Conservation (phyloP, 2,329 filamentous ascomycete genomes). For the Penicillium corylophilum region DNA sequence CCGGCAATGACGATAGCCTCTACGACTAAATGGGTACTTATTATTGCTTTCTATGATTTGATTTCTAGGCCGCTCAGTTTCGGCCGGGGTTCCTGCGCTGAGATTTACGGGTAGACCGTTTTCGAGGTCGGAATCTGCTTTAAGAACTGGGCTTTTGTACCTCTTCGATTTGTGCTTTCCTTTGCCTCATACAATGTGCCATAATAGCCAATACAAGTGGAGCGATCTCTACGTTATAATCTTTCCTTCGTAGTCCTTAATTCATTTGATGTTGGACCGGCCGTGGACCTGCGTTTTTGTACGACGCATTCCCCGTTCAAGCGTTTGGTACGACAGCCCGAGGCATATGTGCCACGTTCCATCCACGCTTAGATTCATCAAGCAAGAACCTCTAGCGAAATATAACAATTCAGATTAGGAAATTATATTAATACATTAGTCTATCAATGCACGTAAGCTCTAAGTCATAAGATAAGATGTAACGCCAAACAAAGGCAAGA, state of each 20-base stretch:
- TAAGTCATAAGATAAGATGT: constrained; percentile 6
- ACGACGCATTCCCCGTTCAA: neutral
- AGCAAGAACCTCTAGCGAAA: neutral
- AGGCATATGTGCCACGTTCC: neutral
- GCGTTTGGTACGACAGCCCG: neutral
- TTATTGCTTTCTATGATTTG: constrained; percentile 22
- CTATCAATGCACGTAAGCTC: constrained; percentile 6
- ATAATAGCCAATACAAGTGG: constrained; percentile 27
- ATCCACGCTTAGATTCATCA: neutral
- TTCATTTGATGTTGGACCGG: neutral
- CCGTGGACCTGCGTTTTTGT: neutral
- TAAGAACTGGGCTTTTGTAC: constrained; percentile 14
- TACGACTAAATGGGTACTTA: constrained; percentile 69
- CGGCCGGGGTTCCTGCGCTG: constrained; percentile 12
- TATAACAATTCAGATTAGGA: neutral
- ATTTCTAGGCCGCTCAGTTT: constrained; percentile 17
- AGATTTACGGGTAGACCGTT: constrained; percentile 21
- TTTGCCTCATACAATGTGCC: constrained; percentile 27
- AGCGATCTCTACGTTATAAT: constrained; percentile 16
- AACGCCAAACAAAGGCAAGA: neutral
- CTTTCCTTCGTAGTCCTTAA: neutral
- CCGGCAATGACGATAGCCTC: constrained; percentile 92
- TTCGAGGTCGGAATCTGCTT: constrained; percentile 18
- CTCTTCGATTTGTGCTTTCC: constrained; percentile 23
- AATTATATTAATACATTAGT: constrained; percentile 1